phyloP scores from a whole-genome alignment of 2,329 filamentous ascomycete genomes.

The Macrophomina pseudophaseolina region DNA sequence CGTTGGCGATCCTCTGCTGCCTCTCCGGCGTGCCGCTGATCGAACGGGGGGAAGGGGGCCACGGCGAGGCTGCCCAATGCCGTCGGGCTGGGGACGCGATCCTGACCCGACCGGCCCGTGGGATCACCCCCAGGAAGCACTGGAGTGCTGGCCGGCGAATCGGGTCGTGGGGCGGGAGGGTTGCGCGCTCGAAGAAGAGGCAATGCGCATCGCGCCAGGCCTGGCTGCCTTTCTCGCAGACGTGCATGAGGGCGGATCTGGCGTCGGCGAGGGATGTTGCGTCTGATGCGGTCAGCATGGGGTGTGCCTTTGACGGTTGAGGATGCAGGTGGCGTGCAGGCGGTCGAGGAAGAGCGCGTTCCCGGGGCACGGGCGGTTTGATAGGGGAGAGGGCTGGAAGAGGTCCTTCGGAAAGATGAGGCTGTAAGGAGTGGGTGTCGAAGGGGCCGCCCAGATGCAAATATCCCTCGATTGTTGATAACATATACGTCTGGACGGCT shows the following conservation, averaged over 20 bases:
- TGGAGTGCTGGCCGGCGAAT: neutral
- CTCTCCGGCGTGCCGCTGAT: slow-evolving; percentile 60
- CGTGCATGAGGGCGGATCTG: neutral
- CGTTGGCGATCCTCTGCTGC: slow-evolving; percentile 62
- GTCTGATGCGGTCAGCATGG: neutral
- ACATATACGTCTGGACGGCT: too few species aligned
- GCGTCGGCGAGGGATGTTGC: neutral
- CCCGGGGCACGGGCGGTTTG: neutral
- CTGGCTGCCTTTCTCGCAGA: neutral
- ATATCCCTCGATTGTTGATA: too few species aligned
- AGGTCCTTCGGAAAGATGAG: neutral
- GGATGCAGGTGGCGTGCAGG: neutral
- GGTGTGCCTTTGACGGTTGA: neutral
- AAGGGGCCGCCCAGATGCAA: too few species aligned
- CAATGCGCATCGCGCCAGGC: neutral
- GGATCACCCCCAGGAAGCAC: slow-evolving; percentile 56
- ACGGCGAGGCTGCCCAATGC: slow-evolving; percentile 59
- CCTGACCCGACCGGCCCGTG: slow-evolving; percentile 59
- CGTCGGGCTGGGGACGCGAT: slow-evolving; percentile 64
- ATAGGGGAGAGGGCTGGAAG: neutral
- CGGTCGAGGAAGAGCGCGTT: neutral
- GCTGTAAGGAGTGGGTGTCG: too few species aligned
- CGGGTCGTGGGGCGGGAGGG: neutral
- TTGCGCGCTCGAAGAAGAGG: neutral
- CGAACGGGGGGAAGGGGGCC: slow-evolving; percentile 47